A percentile compares a stretch with the other conserved stretches of the same genome.
Conservation (phyloP, 106 monocot species). For the Dactylorhiza incarnata region DNA sequence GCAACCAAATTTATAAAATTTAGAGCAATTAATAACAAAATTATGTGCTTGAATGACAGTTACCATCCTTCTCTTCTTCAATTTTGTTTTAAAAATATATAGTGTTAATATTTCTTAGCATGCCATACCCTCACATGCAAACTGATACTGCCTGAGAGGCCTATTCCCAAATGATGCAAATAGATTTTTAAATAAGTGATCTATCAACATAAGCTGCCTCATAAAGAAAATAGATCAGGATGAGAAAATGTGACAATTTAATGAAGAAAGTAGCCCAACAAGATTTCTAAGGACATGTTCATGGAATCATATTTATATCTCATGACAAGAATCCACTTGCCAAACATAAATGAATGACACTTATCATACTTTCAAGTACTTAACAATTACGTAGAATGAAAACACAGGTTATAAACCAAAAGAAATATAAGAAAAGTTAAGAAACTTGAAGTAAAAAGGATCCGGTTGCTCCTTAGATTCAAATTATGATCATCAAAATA, state of each 20-base stretch:
- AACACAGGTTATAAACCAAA: not conserved
- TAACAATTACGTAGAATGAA: not conserved
- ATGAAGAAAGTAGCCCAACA: not conserved
- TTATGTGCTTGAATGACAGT: not conserved
- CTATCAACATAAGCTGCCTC: not conserved
- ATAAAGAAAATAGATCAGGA: not conserved
- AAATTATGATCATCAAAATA: not conserved
- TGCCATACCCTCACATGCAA: not conserved
- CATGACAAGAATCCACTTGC: not conserved
- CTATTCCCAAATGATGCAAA: not conserved
- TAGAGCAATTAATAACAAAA: not conserved
- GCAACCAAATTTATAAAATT: conserved; percentile 7
- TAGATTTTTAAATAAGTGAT: not conserved
- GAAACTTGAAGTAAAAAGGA: not conserved
- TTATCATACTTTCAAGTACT: not conserved
- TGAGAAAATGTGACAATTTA: not conserved
- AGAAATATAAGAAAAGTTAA: not conserved
- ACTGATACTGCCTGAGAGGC: not conserved
- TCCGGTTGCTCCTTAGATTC: not conserved
- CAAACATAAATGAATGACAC: not conserved
- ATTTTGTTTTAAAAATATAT: not conserved
- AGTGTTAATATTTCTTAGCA: not conserved
- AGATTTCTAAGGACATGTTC: not conserved
- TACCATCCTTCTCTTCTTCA: not conserved
- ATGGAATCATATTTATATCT: not conserved